Percentiles rank a stretch among this genome's conserved stretches.
Conservation (phyloP, 2,329 filamentous ascomycete genomes). For the Alternaria incomplexa region DNA sequence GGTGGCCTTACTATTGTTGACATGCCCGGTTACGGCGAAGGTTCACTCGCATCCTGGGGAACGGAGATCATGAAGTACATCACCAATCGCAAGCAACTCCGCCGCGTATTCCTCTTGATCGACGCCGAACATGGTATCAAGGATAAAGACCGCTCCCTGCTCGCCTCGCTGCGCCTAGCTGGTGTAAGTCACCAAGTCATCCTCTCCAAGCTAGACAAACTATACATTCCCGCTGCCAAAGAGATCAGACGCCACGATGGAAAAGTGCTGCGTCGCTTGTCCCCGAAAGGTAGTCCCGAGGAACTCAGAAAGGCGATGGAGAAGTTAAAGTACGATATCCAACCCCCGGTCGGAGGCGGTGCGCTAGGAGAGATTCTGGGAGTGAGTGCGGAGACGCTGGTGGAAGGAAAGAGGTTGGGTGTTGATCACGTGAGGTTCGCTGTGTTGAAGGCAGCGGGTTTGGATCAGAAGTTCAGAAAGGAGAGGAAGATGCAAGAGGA, state of each 20-base stretch:
- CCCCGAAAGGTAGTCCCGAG: slow-evolving; percentile 44
- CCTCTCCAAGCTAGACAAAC: slow-evolving; percentile 67
- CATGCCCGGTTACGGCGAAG: slow-evolving; percentile 74
- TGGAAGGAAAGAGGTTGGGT: slow-evolving; percentile 59
- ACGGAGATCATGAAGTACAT: slow-evolving; percentile 73
- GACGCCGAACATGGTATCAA: slow-evolving; percentile 70
- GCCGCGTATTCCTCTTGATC: slow-evolving; percentile 68
- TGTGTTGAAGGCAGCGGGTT: slow-evolving; percentile 62
- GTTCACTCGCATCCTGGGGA: slow-evolving; percentile 67
- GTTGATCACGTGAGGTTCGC: slow-evolving; percentile 69
- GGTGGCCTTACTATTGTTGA: slow-evolving; percentile 67
- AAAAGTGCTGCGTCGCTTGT: slow-evolving; percentile 17
- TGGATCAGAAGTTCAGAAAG: slow-evolving; percentile 16
- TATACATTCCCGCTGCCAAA: slow-evolving; percentile 35
- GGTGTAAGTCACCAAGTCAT: slow-evolving; percentile 69
- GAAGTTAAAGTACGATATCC: slow-evolving; percentile 46
- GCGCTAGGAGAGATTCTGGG: slow-evolving; percentile 66
- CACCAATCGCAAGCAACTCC: slow-evolving; percentile 65
- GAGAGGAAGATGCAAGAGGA: not conserved
- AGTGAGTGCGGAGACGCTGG: slow-evolving; percentile 60
- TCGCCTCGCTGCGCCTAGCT: slow-evolving; percentile 62
- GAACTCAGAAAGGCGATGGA: slow-evolving; percentile 52
- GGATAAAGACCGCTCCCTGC: slow-evolving; percentile 62
- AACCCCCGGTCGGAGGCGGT: slow-evolving; percentile 37
- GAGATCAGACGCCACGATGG: slow-evolving; percentile 21